Evolutionary conservation across 306 rosid genomes (phyloP).

Genomic region (Hippophae tibetana): DNA sequence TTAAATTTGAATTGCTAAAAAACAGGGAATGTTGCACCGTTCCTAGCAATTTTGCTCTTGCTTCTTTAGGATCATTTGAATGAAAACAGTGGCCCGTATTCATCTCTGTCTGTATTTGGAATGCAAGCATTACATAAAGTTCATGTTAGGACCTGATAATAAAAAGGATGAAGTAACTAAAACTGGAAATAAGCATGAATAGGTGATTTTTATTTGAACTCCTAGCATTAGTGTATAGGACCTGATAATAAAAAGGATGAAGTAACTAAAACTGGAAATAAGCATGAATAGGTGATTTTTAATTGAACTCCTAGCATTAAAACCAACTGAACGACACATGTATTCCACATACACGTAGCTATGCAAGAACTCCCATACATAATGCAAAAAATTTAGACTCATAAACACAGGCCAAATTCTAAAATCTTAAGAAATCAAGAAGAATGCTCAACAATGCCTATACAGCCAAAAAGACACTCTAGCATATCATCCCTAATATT

Average conservation of each 20-base stretch:
- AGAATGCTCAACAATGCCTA: too few relatives aligned
- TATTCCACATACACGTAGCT: neutral
- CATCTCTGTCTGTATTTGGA: conserved; percentile 13
- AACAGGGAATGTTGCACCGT: conserved; percentile 20
- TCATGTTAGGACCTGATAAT: neutral
- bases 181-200: neutral
- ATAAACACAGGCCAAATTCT: too few relatives aligned
- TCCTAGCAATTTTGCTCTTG: conserved; percentile 17
- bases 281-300: neutral
- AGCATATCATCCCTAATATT: too few relatives aligned
- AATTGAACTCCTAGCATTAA: neutral
- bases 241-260: neutral
- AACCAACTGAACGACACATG: neutral
- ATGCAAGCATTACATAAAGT: neutral
- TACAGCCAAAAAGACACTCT: too few relatives aligned
- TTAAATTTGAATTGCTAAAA: conserved; percentile 9
- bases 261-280: neutral
- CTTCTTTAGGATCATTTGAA: conserved; percentile 18
- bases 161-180: conserved; percentile 1
- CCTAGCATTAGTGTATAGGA: neutral
- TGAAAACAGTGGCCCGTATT: conserved; percentile 11
- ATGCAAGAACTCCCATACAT: too few relatives aligned
- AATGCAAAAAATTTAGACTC: too few relatives aligned
- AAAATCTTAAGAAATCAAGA: too few relatives aligned
- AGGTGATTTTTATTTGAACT: neutral